These are phyloP conservation scores for Tardiomyces blankii DNA, from an alignment of 1,139 yeast genomes.

Conservation along the genomic window DNA sequence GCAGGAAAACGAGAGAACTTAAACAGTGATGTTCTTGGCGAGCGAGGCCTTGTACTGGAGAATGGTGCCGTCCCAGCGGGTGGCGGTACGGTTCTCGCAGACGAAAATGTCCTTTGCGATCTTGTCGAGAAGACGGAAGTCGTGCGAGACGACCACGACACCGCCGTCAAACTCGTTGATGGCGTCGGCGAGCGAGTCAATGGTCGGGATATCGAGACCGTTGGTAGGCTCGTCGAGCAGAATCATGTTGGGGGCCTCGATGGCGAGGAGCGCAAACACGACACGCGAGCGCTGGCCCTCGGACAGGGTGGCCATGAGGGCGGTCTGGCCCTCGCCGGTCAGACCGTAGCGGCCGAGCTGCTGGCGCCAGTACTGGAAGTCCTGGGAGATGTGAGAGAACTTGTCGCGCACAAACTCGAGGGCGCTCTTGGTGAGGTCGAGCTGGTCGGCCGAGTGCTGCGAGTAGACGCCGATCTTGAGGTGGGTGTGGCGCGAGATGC, in stretches of 20 bases:
- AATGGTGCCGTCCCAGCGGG: slow-evolving; percentile 91
- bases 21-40: slow-evolving; percentile 59
- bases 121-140: slow-evolving; percentile 94
- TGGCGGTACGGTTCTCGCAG: slow-evolving; percentile 88
- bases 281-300: slow-evolving; percentile 99
- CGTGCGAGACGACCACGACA: slow-evolving; percentile 97
- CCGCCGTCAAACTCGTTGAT: slow-evolving; percentile 93
- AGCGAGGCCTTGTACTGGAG: slow-evolving; percentile 86
- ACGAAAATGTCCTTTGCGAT: slow-evolving; percentile 96
- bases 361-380: slow-evolving; percentile 98
- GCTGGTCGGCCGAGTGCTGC: slow-evolving; percentile 97
- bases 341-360: slow-evolving; percentile 98
- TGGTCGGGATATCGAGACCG: slow-evolving; percentile 97
- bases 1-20: slow-evolving; percentile 7
- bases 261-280: slow-evolving; percentile 89
- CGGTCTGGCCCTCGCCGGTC: slow-evolving; percentile 98
- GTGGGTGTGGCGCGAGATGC: slow-evolving; percentile 96
- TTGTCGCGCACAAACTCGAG: slow-evolving; percentile 94
- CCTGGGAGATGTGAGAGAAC: slow-evolving; percentile 83
- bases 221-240: slow-evolving; percentile 98
- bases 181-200: slow-evolving; percentile 95
- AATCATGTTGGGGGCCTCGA: slow-evolving; percentile 90
- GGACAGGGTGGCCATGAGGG: slow-evolving; percentile 95
- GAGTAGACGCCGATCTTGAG: slow-evolving; percentile 97
- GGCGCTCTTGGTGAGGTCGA: slow-evolving; percentile 90